Base-by-base conservation (phyloP, 2,329 filamentous ascomycete species). In the Beauveria sp. region DNA sequence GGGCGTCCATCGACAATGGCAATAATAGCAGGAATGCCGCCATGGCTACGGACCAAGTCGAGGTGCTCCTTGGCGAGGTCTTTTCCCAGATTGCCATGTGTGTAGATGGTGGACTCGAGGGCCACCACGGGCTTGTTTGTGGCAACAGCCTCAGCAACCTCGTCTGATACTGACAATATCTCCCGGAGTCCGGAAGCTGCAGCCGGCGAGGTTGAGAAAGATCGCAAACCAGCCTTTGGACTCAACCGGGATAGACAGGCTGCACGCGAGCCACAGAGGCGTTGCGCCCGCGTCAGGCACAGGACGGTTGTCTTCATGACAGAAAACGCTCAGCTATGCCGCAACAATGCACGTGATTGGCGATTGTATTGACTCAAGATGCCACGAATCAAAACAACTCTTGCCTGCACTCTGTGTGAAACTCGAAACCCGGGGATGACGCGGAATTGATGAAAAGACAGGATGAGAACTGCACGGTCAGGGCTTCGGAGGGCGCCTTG, bases 91-190 rank as follows among this genome's bases (percentile, higher is more conserved):
- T 89, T 86, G 46, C 92, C 92, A 75, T 99, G 94, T 1, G 94
- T 99, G 75, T 99, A 97, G 67, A 99, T 97, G 5, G 94, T 96
- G 2, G 91, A 92, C 75, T 99, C 94, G 5, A 99, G 81, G 18
- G 93, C 94, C 12, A 99, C 92, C 4, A 99, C 87, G 0, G 94
- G 93, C 68, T 85, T 87, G 61, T 87, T 86, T 14, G 84, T 83
- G 47, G 84, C 79, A 53, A 97, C 73, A 44, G 92, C 93, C 70
- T 91, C 85, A 57, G 81, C 79, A 14, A 99, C 88, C 74, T 97
- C 93, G 55, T 93, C 88, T 1, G 91, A 92, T 47, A 96, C 79
- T 58, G 80, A 82, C 61, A 96, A 81, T 63, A 91, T 66, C 46
- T 72, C 67, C 62, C 70, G 70, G 37, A 80, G 66, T 14, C 70